Evolutionary conservation across 106 monocot species (phyloP).

Genomic region (Alisma plantagoaquatica): DNA sequence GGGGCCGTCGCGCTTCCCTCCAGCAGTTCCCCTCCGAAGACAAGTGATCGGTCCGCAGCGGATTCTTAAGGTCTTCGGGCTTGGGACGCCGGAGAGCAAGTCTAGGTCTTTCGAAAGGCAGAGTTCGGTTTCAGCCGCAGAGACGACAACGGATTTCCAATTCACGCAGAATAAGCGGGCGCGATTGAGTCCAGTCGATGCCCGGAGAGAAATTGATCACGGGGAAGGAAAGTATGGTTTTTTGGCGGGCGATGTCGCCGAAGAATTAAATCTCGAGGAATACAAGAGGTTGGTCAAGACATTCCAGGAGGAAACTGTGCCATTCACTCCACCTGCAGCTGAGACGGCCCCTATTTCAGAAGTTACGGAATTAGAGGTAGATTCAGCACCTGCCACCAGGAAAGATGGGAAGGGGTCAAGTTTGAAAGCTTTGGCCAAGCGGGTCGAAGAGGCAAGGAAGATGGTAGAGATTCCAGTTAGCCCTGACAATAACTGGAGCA

Average conservation of each 20-base stretch:
- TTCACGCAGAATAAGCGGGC: neutral
- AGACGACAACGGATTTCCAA: neutral
- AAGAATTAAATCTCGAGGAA: conserved; percentile 17
- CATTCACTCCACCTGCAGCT: too few species aligned
- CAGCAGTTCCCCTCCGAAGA: conserved; percentile 25
- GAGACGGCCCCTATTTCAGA: too few species aligned
- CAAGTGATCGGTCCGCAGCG: conserved; percentile 53
- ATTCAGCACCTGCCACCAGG: too few species aligned
- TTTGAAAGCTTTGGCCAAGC: too few species aligned
- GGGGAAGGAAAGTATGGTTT: too few species aligned
- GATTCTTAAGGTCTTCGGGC: conserved; percentile 34
- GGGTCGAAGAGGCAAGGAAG: too few species aligned
- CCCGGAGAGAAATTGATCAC: neutral
- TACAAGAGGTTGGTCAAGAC: too few species aligned
- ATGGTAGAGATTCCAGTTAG: too few species aligned
- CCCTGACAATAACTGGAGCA: neutral
- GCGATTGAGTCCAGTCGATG: neutral
- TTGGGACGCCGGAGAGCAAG: conserved; percentile 20
- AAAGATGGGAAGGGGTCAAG: too few species aligned
- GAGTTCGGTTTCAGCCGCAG: conserved; percentile 7
- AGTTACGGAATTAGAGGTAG: too few species aligned
- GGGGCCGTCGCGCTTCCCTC: conserved; percentile 13
- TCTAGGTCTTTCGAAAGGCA: conserved; percentile 7
- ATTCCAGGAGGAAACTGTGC: too few species aligned
- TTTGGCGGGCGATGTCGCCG: too few species aligned